Base-by-base conservation (phyloP, 139 green algal genomes). In the Chlamydomonas incerta region DNA sequence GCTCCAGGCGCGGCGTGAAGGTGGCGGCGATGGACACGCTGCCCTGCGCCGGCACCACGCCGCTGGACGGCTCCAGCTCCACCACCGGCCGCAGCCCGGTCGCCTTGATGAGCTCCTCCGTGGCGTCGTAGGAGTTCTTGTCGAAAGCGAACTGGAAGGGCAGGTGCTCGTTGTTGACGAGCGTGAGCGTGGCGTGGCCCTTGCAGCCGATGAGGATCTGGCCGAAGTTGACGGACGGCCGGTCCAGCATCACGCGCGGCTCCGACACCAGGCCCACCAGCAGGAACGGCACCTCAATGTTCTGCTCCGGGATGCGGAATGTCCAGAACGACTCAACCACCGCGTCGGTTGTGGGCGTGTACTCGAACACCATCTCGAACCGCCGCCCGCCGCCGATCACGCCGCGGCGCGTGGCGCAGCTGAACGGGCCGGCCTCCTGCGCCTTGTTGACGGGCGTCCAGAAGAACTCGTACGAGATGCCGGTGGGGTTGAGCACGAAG, bases 331-430 rank as follows among this genome's bases (percentile, higher is more conserved):
- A 84, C 92, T 98, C 95, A n/a, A 85, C 71, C 47, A 93, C n/a
- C 29, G 85, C 46, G 31, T 95, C 89, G 23, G 46, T 63, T 9
- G 65, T 71, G 0, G 95, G 95, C 52, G 83, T 93, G 90, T 92
- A 98, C 83, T 96, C 90, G 77, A 98, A 97, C 35, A 92, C 92
- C 95, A 98, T 97, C 87, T 98, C 95, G 87, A 95, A 96, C 26
- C 89, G 90, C 81, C 92, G 89, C 29, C 94, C 94, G 58, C 68
- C 72, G 47, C 80, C 80, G 41, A 96, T 91, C 14, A 92, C 85
- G 28, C 94, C 93, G 21, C 74, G 70, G 9, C 33, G n/a, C 6
- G 86, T 90, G n/a, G 41, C 13, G 65, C 86, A 90, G 1, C 55
- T 28, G 73, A 90, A 87, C 1, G 86, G 79, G 15, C 35, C 35